Evolutionary conservation across 441 rosid species (phyloP).

Genomic region (Corymbia citriodora): DNA sequence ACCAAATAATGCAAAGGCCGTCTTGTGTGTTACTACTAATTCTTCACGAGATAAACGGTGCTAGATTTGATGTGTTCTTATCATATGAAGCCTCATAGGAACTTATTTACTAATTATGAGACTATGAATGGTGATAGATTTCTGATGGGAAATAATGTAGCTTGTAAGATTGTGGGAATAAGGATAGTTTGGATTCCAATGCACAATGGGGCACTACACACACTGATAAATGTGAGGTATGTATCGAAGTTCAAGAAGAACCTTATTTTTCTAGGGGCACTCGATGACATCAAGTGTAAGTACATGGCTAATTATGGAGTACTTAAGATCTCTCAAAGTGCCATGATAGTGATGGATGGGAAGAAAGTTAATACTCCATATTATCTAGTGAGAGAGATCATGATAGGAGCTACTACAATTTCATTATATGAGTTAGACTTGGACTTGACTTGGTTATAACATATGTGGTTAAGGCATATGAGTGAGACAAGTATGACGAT

Average conservation of each 20-base stretch:
- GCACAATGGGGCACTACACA: not conserved
- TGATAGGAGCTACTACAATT: not conserved
- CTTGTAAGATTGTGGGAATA: not conserved
- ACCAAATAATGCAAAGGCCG: accelerated
- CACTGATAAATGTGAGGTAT: not conserved
- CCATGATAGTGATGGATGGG: not conserved
- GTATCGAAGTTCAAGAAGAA: not conserved
- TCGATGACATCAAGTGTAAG: not conserved
- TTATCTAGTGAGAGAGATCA: accelerated
- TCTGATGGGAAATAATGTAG: not conserved
- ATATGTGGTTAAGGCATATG: not conserved
- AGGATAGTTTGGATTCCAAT: accelerated
- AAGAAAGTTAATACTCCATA: not conserved
- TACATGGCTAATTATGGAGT: not conserved
- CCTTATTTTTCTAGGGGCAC: not conserved
- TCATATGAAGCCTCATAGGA: not conserved
- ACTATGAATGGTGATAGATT: not conserved
- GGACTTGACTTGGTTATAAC: not conserved
- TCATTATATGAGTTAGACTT: not conserved
- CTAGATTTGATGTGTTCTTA: not conserved
- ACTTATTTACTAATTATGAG: not conserved
- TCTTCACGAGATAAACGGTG: not conserved
- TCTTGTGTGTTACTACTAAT: not conserved
- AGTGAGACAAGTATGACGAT: too few species aligned
- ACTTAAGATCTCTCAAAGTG: not conserved